Evolutionary conservation across 2,329 filamentous ascomycete species (phyloP).

Genomic region (Teratosphaeria zuluensis): DNA sequence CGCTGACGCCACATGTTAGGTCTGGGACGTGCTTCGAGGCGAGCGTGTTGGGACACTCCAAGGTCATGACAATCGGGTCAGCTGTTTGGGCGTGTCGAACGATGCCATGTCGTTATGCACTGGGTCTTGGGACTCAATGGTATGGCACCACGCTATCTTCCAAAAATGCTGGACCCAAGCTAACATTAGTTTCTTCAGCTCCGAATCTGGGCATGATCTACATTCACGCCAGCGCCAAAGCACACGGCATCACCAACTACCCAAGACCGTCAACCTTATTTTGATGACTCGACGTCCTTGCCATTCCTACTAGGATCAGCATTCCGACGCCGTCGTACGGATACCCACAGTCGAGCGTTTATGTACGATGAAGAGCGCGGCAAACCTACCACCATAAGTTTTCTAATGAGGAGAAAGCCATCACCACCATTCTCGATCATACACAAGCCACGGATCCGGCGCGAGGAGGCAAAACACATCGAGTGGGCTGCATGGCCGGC

Average conservation of each 20-base stretch:
- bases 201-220: constrained; percentile 42
- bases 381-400: neutral
- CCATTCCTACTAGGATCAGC: neutral
- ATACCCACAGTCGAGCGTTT: neutral
- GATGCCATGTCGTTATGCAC: constrained; percentile 99
- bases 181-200: constrained; percentile 29
- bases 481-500: neutral
- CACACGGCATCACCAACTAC: neutral
- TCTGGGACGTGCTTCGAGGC: constrained; percentile 94
- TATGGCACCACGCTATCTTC: constrained; percentile 42
- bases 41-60: constrained; percentile 95
- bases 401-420: neutral
- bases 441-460: neutral
- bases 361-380: neutral
- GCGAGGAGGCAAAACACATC: neutral
- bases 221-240: constrained; percentile 1
- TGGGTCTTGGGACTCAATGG: constrained; percentile 97
- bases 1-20: constrained; percentile 43
- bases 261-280: constrained; percentile 1
- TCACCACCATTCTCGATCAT: neutral
- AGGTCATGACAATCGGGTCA: constrained; percentile 97
- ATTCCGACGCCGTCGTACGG: neutral
- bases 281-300: constrained; percentile 2
- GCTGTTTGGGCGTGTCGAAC: constrained; percentile 96
- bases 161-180: neutral